phyloP scores from a whole-genome alignment of 129 eudicot genomes.

The Flaveria brownii region DNA sequence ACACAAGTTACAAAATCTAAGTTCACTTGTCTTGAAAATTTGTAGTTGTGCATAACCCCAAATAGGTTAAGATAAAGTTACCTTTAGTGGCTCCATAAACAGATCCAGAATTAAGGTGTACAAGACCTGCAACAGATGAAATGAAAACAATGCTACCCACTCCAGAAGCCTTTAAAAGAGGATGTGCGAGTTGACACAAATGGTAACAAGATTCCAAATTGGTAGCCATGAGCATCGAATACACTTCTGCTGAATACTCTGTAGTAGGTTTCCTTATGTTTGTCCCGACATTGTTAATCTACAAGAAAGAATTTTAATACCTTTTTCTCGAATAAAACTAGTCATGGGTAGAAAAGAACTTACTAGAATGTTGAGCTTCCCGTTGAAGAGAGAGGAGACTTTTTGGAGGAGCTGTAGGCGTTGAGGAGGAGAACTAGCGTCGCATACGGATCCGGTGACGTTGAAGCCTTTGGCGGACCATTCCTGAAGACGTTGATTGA shows the following conservation, averaged over 20 bases:
- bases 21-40: background rate
- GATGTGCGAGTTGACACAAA: slow-evolving; percentile 70
- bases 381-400: slow-evolving; percentile 60
- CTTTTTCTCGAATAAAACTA: too few relatives aligned
- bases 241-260: slow-evolving; percentile 69
- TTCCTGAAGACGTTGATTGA: slow-evolving; percentile 58
- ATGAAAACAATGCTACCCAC: slow-evolving; percentile 68
- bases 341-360: slow-evolving; percentile 10
- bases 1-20: background rate
- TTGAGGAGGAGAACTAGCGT: slow-evolving; percentile 53
- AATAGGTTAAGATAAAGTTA: background rate
- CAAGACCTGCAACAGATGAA: slow-evolving; percentile 78
- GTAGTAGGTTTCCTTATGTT: slow-evolving; percentile 67
- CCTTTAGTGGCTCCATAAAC: slow-evolving; percentile 85
- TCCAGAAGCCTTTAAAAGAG: slow-evolving; percentile 73
- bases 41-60: background rate
- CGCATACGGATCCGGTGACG: slow-evolving; percentile 80
- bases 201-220: slow-evolving; percentile 84
- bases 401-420: slow-evolving; percentile 59
- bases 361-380: slow-evolving; percentile 86
- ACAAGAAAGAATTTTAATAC: background rate
- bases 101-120: slow-evolving; percentile 52
- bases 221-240: slow-evolving; percentile 63
- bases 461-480: slow-evolving; percentile 66
- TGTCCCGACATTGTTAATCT: slow-evolving; percentile 90